These are phyloP conservation scores for Wickerhamiella sorbophila DNA, from an alignment of 805 yeast species.

Conservation along the genomic window DNA sequence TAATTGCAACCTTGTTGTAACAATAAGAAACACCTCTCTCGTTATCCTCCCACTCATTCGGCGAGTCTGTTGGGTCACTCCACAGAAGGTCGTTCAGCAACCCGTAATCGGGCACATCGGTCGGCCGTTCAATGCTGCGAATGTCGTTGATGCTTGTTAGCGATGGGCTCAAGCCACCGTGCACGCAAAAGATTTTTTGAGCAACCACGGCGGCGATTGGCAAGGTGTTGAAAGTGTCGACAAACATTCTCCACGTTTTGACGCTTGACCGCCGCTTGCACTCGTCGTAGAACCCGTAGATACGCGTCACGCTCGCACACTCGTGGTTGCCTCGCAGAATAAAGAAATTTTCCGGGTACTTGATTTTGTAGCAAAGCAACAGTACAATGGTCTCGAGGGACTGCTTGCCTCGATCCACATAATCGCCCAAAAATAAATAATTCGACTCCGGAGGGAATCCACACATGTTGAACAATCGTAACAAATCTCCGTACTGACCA, in stretches of 20 bases:
- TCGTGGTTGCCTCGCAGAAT: conserved; percentile 92
- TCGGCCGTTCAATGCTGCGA: conserved; percentile 60
- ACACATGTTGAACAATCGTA: conserved; percentile 84
- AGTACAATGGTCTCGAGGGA: conserved; percentile 81
- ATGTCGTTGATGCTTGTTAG: conserved; percentile 62
- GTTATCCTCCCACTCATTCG: conserved; percentile 77
- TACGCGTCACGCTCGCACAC: conserved; percentile 91
- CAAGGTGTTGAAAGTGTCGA: conserved; percentile 88
- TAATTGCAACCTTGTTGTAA: conserved; percentile 64
- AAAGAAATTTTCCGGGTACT: conserved; percentile 92
- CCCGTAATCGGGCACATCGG: conserved; percentile 78
- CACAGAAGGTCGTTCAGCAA: conserved; percentile 62
- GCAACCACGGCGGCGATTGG: conserved; percentile 95
- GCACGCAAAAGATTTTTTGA: conserved; percentile 84
- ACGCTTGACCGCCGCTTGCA: conserved; percentile 87
- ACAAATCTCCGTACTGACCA: conserved; percentile 87
- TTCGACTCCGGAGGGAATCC: conserved; percentile 95
- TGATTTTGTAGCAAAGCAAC: conserved; percentile 82
- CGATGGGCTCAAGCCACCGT: conserved; percentile 71
- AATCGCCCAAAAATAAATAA: conserved; percentile 86
- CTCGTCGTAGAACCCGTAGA: conserved; percentile 95
- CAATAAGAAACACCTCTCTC: conserved; percentile 76
- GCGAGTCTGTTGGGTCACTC: conserved; percentile 77
- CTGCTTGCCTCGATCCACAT: conserved; percentile 96
- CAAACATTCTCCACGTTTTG: conserved; percentile 85